These are phyloP conservation scores for Wickerhamiella spandovensis DNA, from an alignment of 805 yeast genomes.

Conservation along the genomic window DNA sequence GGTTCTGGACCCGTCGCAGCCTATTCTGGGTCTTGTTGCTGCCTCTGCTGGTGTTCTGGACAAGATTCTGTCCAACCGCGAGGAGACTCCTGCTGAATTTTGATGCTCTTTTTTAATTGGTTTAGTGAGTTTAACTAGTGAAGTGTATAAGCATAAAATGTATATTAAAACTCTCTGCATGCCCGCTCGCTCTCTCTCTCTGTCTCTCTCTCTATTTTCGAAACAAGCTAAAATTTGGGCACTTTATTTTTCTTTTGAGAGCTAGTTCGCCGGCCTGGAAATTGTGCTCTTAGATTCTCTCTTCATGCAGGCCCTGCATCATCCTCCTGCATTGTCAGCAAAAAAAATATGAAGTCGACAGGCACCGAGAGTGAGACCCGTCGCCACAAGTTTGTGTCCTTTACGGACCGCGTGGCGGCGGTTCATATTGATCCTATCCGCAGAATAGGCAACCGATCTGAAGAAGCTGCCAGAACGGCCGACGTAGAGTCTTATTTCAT, in stretches of 20 bases:
- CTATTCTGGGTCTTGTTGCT: conserved; percentile 91
- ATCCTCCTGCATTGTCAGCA: conserved; percentile 2
- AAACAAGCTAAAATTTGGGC: too few species aligned
- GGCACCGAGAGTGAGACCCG: conserved; percentile 6
- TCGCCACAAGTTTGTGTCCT: conserved; percentile 40
- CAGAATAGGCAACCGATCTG: conserved; percentile 15
- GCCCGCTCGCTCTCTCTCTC: neutral
- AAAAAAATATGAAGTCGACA: conserved; percentile 1
- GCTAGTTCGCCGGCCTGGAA: too few species aligned
- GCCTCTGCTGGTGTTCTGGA: conserved; percentile 81
- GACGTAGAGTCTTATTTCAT: conserved; percentile 49
- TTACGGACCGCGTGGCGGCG: conserved; percentile 71
- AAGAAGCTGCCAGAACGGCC: conserved; percentile 16
- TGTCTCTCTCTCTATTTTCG: neutral
- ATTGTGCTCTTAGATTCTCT: neutral
- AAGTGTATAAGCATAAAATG: neutral
- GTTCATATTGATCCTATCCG: conserved; percentile 65
- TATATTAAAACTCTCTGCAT: neutral
- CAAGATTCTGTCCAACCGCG: conserved; percentile 32
- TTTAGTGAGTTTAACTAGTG: neutral
- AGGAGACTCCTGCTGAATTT: conserved; percentile 10
- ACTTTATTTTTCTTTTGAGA: too few species aligned
- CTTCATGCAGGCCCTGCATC: neutral
- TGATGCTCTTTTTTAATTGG: conserved; percentile 1
- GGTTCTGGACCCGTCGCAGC: conserved; percentile 92